A percentile compares a stretch with the other conserved stretches of the same genome.
These are phyloP conservation scores for Nitzschia palea DNA, from an alignment of 108 stramenopile genomes.

Conservation along the genomic window DNA sequence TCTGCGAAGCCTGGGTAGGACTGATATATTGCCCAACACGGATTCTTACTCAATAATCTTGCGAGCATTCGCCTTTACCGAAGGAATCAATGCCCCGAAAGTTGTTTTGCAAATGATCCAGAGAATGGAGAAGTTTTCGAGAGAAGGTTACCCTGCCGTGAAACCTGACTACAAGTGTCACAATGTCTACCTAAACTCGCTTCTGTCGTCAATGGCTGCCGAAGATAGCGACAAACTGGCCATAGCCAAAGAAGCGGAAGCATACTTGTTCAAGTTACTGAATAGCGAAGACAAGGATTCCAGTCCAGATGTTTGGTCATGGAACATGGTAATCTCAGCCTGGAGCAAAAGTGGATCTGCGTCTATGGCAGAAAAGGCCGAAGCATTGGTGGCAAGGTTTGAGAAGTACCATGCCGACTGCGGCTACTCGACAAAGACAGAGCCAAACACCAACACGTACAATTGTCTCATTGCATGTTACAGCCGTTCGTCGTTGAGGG, in stretches of 20 bases:
- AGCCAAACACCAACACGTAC: constrained; percentile 24
- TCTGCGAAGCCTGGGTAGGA: constrained; percentile 7
- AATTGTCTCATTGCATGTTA: constrained; percentile 33
- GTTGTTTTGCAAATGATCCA: constrained; percentile 5
- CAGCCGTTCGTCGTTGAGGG: constrained; percentile 17
- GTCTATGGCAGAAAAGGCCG: constrained; percentile 16
- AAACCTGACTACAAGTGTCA: constrained; percentile 23
- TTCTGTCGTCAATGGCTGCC: constrained; percentile 3
- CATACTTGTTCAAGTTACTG: constrained; percentile 16
- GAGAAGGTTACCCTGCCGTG: constrained; percentile 17
- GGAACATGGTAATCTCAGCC: constrained; percentile 17
- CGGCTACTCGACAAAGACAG: background rate
- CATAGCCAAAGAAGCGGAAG: constrained; percentile 17
- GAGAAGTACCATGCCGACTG: constrained; percentile 8
- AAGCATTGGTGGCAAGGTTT: constrained; percentile 16
- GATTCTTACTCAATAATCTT: constrained; percentile 16
- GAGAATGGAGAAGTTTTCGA: constrained; percentile 27
- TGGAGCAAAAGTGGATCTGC: constrained; percentile 24
- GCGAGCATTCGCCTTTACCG: constrained; percentile 12
- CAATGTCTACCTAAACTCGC: constrained; percentile 21
- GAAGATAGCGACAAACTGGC: background rate
- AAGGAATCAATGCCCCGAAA: constrained; percentile 5
- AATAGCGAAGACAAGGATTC: background rate
- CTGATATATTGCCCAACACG: constrained; percentile 12
- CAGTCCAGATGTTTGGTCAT: constrained; percentile 18